These are phyloP conservation scores for Ogataea nonfermentans DNA, from an alignment of 805 yeast species.

Conservation along the genomic window DNA sequence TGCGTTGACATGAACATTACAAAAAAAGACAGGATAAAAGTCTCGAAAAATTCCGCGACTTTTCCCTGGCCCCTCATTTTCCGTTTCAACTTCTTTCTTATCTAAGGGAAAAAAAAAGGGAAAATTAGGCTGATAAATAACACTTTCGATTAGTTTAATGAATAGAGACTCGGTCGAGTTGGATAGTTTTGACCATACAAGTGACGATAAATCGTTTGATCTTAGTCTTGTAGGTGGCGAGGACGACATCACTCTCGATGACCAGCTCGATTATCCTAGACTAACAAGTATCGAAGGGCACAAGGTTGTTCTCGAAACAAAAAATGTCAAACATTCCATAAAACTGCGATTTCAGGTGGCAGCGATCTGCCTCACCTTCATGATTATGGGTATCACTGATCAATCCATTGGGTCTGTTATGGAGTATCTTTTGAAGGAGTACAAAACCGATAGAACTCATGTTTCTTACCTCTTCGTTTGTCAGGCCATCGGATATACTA, in stretches of 20 bases:
- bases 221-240: not conserved
- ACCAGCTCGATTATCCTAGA: conserved; percentile 7
- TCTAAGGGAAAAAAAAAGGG: too few species aligned
- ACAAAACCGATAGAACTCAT: conserved; percentile 45
- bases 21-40: too few species aligned
- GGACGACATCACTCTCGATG: conserved; percentile 3
- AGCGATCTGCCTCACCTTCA: conserved; percentile 39
- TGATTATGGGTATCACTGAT: conserved; percentile 55
- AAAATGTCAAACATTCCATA: conserved; percentile 38
- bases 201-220: conserved; percentile 13
- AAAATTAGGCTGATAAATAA: too few species aligned
- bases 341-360: conserved; percentile 44
- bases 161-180: conserved; percentile 8
- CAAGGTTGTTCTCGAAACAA: conserved; percentile 35
- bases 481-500: conserved; percentile 53
- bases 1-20: too few species aligned
- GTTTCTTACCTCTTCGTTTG: conserved; percentile 51
- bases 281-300: conserved; percentile 23
- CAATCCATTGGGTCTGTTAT: conserved; percentile 61
- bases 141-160: not conserved
- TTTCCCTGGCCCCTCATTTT: too few species aligned
- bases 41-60: too few species aligned
- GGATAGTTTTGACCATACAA: conserved; percentile 3
- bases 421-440: conserved; percentile 48
- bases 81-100: too few species aligned